Percentiles rank a stretch among this genome's conserved stretches.
Conservation (phyloP, 2,329 filamentous ascomycete genomes). For the Endothia cerciana region DNA sequence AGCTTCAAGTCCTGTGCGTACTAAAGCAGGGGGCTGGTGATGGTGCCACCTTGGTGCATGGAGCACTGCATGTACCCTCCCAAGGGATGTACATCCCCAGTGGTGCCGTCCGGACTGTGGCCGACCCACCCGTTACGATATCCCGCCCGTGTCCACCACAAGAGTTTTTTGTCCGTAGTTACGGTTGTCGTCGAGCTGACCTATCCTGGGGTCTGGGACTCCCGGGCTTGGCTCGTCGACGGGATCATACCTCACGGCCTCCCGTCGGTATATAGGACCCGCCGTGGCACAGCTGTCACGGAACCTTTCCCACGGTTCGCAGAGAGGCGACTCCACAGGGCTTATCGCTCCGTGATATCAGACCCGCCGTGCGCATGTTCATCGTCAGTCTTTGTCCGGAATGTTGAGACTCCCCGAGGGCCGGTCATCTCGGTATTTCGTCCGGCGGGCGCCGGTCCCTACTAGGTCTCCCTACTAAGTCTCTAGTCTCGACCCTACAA, state of each 20-base stretch:
- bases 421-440: background rate
- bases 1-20: slow-evolving; percentile 12
- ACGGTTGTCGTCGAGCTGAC: no score
- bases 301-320: background rate
- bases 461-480: no score
- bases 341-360: background rate
- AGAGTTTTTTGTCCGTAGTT: no score
- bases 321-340: background rate
- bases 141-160: no score
- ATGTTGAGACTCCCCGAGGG: background rate
- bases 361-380: background rate
- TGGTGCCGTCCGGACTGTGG: background rate
- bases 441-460: background rate
- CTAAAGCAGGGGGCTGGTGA: slow-evolving; percentile 6
- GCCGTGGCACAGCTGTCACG: background rate
- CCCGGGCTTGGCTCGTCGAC: no score
- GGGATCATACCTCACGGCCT: background rate
- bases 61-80: slow-evolving; percentile 16
- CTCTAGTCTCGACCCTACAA: slow-evolving; percentile 4
- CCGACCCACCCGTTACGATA: no score
- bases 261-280: background rate
- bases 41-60: slow-evolving; percentile 7
- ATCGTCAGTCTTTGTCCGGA: background rate
- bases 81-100: slow-evolving; percentile 22
- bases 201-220: no score